A percentile compares a stretch with the other conserved stretches of the same genome.
Evolutionary conservation across 2,329 filamentous ascomycete genomes (phyloP).

Genomic region (Elsinoe ampelina): DNA sequence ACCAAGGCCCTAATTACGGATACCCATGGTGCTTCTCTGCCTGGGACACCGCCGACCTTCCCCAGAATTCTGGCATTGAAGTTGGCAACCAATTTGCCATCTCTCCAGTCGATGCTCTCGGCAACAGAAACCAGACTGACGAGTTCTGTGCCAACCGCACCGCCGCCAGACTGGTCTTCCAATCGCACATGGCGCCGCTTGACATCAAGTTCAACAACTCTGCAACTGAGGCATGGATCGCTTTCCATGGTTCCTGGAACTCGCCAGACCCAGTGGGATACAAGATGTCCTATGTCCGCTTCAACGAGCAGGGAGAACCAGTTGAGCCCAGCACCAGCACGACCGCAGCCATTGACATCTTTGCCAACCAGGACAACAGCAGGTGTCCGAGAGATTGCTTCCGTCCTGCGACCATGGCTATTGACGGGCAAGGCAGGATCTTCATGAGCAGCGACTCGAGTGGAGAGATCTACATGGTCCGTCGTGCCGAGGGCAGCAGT

Average conservation of each 20-base stretch:
- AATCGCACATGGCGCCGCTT: conserved; percentile 61
- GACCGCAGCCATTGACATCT: conserved; percentile 40
- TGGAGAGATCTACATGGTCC: conserved; percentile 54
- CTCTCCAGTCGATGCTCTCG: conserved; percentile 22
- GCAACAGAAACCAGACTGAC: conserved; percentile 40
- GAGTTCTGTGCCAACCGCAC: conserved; percentile 33
- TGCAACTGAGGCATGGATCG: conserved; percentile 51
- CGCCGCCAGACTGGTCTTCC: conserved; percentile 48
- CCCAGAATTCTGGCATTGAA: conserved; percentile 32
- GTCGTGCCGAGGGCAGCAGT: conserved; percentile 7
- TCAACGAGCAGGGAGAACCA: conserved; percentile 37
- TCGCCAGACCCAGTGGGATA: conserved; percentile 41
- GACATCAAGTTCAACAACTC: conserved; percentile 59
- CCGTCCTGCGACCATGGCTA: conserved; percentile 51
- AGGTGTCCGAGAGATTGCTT: conserved; percentile 51
- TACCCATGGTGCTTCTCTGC: conserved; percentile 62
- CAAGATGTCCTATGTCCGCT: conserved; percentile 40
- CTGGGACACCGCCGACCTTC: conserved; percentile 50
- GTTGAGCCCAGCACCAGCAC: conserved; percentile 37
- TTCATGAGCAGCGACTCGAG: conserved; percentile 56
- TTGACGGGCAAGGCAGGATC: conserved; percentile 43
- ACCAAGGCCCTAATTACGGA: conserved; percentile 52
- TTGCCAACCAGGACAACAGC: conserved; percentile 46
- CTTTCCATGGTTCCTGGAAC: conserved; percentile 64
- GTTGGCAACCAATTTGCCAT: conserved; percentile 45